A percentile compares a stretch with the other conserved stretches of the same genome.
Evolutionary conservation across 345 rosid species (phyloP).

Genomic region (Lenwebbia sp.): DNA sequence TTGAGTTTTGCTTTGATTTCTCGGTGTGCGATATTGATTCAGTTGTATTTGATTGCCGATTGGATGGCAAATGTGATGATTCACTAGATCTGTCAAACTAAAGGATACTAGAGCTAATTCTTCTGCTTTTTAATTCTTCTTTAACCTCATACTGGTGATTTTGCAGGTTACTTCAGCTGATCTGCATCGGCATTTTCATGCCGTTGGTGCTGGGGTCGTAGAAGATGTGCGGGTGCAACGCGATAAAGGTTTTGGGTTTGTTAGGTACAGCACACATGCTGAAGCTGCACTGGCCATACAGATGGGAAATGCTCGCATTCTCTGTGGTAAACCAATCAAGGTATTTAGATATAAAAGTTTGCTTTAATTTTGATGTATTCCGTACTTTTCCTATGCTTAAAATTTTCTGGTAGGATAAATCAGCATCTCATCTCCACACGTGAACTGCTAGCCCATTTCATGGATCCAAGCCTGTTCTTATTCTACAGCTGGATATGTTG

Average conservation of each 20-base stretch:
- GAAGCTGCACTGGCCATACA: constrained; percentile 92
- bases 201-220: constrained; percentile 68
- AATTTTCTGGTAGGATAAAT: not conserved
- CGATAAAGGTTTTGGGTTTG: constrained; percentile 92
- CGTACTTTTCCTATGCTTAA: not conserved
- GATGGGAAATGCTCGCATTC: constrained; percentile 64
- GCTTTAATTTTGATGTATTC: not conserved
- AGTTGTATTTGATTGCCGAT: not conserved
- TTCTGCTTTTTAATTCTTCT: not conserved
- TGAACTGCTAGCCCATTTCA: not conserved
- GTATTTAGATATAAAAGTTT: constrained; percentile 10
- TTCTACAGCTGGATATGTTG: not conserved
- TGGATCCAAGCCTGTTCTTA: not conserved
- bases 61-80: not conserved
- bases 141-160: not conserved
- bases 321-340: constrained; percentile 73
- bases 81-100: not conserved
- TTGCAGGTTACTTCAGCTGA: constrained; percentile 57
- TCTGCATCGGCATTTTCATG: constrained; percentile 71
- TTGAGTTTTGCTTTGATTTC: not conserved
- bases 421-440: not conserved
- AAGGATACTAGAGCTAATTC: not conserved
- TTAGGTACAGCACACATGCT: constrained; percentile 63
- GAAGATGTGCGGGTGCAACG: constrained; percentile 90
- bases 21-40: not conserved